Evolutionary conservation across 2,329 filamentous ascomycete genomes (phyloP).

Genomic region (Cryphonectria radicalis): DNA sequence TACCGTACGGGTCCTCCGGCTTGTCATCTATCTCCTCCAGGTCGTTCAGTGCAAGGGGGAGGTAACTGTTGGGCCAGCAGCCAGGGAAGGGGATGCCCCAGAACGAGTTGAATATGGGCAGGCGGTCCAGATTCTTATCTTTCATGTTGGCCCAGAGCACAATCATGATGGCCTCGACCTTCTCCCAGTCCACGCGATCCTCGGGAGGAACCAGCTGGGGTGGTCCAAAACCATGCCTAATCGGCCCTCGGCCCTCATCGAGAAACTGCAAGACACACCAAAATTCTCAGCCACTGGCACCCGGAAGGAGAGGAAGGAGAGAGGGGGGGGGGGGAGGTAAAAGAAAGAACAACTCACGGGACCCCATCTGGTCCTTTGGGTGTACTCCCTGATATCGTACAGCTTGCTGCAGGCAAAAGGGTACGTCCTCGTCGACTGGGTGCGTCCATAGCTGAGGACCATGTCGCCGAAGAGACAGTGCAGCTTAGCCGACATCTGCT

Average conservation of each 20-base stretch:
- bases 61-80: constrained; percentile 55
- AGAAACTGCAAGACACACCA: constrained; percentile 48
- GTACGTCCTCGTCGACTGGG: constrained; percentile 48
- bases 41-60: constrained; percentile 42
- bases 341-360: constrained; percentile 45
- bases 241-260: constrained; percentile 55
- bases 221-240: constrained; percentile 5
- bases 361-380: constrained; percentile 65
- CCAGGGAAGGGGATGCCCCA: constrained; percentile 63
- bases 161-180: constrained; percentile 75
- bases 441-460: constrained; percentile 46
- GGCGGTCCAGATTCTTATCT: constrained; percentile 48
- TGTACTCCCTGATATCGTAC: constrained; percentile 75
- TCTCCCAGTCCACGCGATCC: constrained; percentile 75
- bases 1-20: constrained; percentile 68
- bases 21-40: constrained; percentile 47
- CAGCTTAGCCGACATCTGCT: constrained; percentile 71
- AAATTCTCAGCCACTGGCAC: background rate
- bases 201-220: constrained; percentile 8
- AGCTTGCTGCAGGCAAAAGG: constrained; percentile 70
- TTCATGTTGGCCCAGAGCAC: constrained; percentile 67
- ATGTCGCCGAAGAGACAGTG: constrained; percentile 72
- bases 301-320: background rate
- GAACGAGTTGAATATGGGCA: constrained; percentile 53
- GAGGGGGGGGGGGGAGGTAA: background rate